A percentile compares a stretch with the other conserved stretches of the same genome.
Evolutionary conservation across 371 early-diverging fungal genomes (phyloP).

Genomic region (Mortierella sp.): DNA sequence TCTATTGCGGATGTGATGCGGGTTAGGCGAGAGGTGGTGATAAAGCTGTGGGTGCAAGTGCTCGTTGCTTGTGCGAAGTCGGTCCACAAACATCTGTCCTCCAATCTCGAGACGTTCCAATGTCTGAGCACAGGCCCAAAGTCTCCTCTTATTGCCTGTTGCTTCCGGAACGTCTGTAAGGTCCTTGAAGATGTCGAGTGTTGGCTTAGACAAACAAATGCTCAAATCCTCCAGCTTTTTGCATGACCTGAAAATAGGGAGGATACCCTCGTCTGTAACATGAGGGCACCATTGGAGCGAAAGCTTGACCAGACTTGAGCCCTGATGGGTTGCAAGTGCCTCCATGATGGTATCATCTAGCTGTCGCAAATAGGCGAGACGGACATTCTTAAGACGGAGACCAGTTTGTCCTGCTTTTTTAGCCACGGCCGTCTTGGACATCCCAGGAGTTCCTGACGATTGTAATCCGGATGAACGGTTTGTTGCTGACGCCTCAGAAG

Average conservation of each 20-base stretch:
- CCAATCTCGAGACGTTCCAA: conserved; percentile 38
- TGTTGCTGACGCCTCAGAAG: neutral
- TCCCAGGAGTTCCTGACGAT: conserved; percentile 1
- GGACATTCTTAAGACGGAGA: conserved; percentile 32
- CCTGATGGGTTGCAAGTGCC: conserved; percentile 25
- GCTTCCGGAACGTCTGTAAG: neutral
- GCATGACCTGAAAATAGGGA: conserved; percentile 29
- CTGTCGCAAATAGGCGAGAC: conserved; percentile 35
- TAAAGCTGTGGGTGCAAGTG: conserved; percentile 43
- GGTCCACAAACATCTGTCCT: conserved; percentile 48
- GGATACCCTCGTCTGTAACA: conserved; percentile 36
- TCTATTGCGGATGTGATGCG: conserved; percentile 29
- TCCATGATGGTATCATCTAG: conserved; percentile 28
- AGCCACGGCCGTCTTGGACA: neutral
- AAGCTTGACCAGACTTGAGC: conserved; percentile 22
- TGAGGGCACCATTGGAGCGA: conserved; percentile 49
- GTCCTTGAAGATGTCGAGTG: conserved; percentile 27
- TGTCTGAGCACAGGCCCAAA: conserved; percentile 43
- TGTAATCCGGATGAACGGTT: neutral
- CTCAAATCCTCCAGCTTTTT: conserved; percentile 28
- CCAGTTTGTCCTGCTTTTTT: neutral
- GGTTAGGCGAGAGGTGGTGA: conserved; percentile 46
- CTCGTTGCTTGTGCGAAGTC: conserved; percentile 26
- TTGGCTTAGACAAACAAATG: conserved; percentile 33
- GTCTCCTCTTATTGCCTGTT: conserved; percentile 2